Base-by-base conservation (phyloP, 306 rosid genomes). In the Rosa lucieae region DNA sequence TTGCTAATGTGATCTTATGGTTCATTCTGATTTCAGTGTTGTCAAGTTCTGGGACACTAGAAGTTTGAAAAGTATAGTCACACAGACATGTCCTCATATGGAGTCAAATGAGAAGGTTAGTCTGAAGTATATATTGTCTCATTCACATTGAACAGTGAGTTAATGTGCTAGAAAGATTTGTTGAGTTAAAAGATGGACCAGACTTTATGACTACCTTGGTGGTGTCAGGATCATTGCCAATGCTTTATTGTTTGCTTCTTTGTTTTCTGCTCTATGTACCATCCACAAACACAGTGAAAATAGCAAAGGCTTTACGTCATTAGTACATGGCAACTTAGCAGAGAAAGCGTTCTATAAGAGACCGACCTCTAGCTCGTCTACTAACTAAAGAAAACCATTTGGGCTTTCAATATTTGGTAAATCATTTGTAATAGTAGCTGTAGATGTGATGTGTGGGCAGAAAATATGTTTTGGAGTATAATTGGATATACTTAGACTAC, bases 11-110 rank as follows among this genome's bases (percentile, higher is more conserved):
- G 17, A 42, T 69, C 53, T 23, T 51, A 76, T 79, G 76, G 69
- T 77, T 75, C 59, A 13, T 86, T 29, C 32, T 29, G 32, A 29
- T 29, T 87, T 67, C 92, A 96, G 99, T 67, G 74, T 89, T 83
- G 78, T 96, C 49, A 96, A 96, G 87, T 96, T 93, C 78, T 96
- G 99, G 99, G 99, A 96, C 81, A 87, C 94, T 66, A 96, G 99
- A 85, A 89, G 81, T 82, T 69, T 93, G 82, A 96, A 86, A 81
- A 88, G 79, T 78, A 79, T 43, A 37, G 88, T 89, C 78, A 88
- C 87, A 17, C 85, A 84, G 79, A 80, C 98, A 66, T 74, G 81
- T 70, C 96, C 94, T 77, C 84, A 79, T 75, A 88, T 85, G 7
- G 86, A 83, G 70, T 71, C 88, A 42, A 81, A 82, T 76, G 89